Conservation (phyloP, 805 yeast species). For the Teunomyces funiuensis region DNA sequence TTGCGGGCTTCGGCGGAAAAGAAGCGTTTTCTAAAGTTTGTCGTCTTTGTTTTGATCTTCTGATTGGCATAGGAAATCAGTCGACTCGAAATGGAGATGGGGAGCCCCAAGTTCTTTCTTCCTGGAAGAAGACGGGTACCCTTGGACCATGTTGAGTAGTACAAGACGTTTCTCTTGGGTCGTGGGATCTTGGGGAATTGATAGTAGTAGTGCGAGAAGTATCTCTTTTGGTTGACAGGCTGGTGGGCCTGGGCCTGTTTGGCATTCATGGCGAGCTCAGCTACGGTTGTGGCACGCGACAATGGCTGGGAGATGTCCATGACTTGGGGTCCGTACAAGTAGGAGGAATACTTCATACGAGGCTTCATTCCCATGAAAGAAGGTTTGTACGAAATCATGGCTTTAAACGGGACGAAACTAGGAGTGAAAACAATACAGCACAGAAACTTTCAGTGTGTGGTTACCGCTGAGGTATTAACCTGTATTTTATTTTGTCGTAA, state of each 20-base stretch:
- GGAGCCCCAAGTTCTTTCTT: slow-evolving; percentile 16
- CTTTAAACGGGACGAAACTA: slow-evolving; percentile 11
- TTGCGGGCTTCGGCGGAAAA: slow-evolving; percentile 44
- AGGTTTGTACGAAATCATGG: slow-evolving; percentile 20
- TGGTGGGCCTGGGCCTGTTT: slow-evolving; percentile 15
- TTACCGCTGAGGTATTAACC: slow-evolving; percentile 1
- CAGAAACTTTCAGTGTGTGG: slow-evolving; percentile 1
- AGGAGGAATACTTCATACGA: slow-evolving; percentile 24
- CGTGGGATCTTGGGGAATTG: slow-evolving; percentile 56
- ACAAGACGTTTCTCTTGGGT: slow-evolving; percentile 53
- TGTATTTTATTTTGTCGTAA: neutral
- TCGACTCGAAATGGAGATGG: slow-evolving; percentile 28
- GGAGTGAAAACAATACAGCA: neutral
- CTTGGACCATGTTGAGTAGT: slow-evolving; percentile 47
- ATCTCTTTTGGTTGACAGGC: slow-evolving; percentile 15
- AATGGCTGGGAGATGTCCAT: slow-evolving; percentile 44
- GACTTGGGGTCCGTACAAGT: slow-evolving; percentile 32
- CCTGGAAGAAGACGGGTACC: slow-evolving; percentile 21
- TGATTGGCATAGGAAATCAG: slow-evolving; percentile 37
- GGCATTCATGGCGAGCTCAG: slow-evolving; percentile 30
- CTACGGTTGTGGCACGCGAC: slow-evolving; percentile 39
- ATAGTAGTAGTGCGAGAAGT: slow-evolving; percentile 30
- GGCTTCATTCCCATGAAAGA: slow-evolving; percentile 16
- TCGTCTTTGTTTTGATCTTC: slow-evolving; percentile 35
- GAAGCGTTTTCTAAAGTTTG: slow-evolving; percentile 37